Base-by-base conservation (phyloP, 306 rosid genomes). In the Prunus dulcis region DNA sequence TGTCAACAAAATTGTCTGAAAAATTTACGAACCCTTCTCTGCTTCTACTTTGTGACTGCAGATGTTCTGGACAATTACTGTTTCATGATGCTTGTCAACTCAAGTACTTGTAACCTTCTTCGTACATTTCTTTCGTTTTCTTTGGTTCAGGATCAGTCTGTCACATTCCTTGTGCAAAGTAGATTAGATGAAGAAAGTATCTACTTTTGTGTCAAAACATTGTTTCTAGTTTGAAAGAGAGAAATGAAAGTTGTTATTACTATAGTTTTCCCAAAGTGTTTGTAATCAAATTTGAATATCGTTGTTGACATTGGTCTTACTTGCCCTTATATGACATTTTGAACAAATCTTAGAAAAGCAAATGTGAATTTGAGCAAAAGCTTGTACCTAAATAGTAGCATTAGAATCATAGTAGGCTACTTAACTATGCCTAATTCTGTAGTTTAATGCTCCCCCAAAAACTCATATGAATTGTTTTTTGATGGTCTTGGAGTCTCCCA, bases 21-120 rank as follows among this genome's bases (percentile, higher is more conserved):
- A 49, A 64, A 43, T 22, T 68, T 57, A 50, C 43, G 5, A 23
- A 30, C 20, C 69, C 18, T 53, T 52, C 32, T 17, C 41, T 61
- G 46, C 45, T 65, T 71, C 25, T 38, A 14, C 55, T 13, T 63
- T 72, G 76, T 79, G 60, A 49, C 62, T 80, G 82, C 69, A 84
- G 84, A 72, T 80, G 38, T 66, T 30, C 30, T 62, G 30, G 65
- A 32, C 77, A 47, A 46, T 68, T 67, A 38, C 64, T 30, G 9
- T 13, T n/a, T 25, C 61, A 12, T 73, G 55, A 30, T 23, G 41
- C 43, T 11, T 20, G 38, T 20, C 65, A 66, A 64, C 79, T 34
- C 30, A 22, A 25, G 57, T 20, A 25, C 58, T 55, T 66, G 66
- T 63, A 28, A 50, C 67, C 57, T 80, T 80, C 67, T 17, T 73